These are phyloP conservation scores for Torulaspora quercuum DNA, from an alignment of 805 yeast species.

Conservation along the genomic window DNA sequence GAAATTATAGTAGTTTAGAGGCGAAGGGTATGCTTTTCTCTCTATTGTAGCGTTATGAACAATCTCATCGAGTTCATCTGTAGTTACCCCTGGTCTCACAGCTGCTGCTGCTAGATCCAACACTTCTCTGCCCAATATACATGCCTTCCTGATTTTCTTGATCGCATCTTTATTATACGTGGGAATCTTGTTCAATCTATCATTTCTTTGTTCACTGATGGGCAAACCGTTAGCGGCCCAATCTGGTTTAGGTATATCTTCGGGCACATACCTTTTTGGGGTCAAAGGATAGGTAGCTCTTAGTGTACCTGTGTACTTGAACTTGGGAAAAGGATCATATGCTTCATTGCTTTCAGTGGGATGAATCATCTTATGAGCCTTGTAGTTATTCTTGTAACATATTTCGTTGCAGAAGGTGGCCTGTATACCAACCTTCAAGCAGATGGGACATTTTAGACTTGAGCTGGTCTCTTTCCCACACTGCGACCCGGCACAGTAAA, in stretches of 20 bases:
- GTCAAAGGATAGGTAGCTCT: slow-evolving; percentile 80
- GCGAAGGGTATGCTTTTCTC: slow-evolving; percentile 90
- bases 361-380: slow-evolving; percentile 73
- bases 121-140: slow-evolving; percentile 78
- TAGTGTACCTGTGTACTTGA: slow-evolving; percentile 66
- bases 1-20: slow-evolving; percentile 88
- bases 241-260: slow-evolving; percentile 70
- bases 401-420: slow-evolving; percentile 75
- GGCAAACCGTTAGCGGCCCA: slow-evolving; percentile 82
- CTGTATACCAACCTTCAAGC: slow-evolving; percentile 66
- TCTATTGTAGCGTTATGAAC: slow-evolving; percentile 86
- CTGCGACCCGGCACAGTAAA: slow-evolving; percentile 66
- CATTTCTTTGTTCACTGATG: slow-evolving; percentile 66
- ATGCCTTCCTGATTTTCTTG: slow-evolving; percentile 70
- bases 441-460: slow-evolving; percentile 82
- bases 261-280: slow-evolving; percentile 69
- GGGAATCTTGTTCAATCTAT: slow-evolving; percentile 62
- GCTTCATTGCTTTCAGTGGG: slow-evolving; percentile 50
- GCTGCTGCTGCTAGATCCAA: slow-evolving; percentile 83
- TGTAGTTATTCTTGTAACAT: slow-evolving; percentile 75
- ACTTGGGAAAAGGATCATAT: slow-evolving; percentile 86
- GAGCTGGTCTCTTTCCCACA: slow-evolving; percentile 83
- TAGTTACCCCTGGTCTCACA: slow-evolving; percentile 82
- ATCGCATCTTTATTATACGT: slow-evolving; percentile 65
- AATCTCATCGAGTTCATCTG: slow-evolving; percentile 84